Evolutionary conservation across 2,329 filamentous ascomycete species (phyloP), one percentile per base, ranked within the genome.

Genomic region (Arthroderma sp.): DNA sequence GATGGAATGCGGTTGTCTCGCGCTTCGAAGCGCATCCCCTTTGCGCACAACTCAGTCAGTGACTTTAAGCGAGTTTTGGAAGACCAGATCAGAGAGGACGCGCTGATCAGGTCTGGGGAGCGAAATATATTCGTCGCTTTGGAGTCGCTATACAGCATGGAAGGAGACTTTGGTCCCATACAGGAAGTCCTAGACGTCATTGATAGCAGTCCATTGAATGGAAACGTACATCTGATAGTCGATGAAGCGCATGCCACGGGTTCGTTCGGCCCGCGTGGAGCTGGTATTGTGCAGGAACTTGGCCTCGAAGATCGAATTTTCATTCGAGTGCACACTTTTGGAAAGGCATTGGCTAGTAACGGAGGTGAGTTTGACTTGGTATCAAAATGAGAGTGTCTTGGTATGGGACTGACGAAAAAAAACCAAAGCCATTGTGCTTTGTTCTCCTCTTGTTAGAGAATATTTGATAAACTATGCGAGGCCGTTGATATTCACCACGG

Each of bases 111-210:
- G 0, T 42, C 50, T 0, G 73, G 74, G 0, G 47, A 55, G 1
- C 57, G 56, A 0, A 79, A 75, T 50, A 69, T 85, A 2, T 83
- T 86, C 51, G 59, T 86, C n/a, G 77, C 76, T 0, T 69, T 85
- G 0, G 82, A 86, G 52, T 75, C 73, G 0, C 67, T 86, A 0
- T 89, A 91, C 59, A 87, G 82, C 58, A 91, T 91, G 85, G 84
- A 89, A 43, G 85, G 85, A 0, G 83, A 88, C 52, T 63, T 85
- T 11, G 75, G 75, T 0, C 81, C 80, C 0, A 63, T 91, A 7
- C 54, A 56, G 7, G 70, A 77, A 4, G 74, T 88, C 11, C 69
- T 82, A 1, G 59, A 69, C 0, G 65, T 74, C 4, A 71, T 82
- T 0, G 71, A 81, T 36, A 59, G 64, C 1, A 54, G 73, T 0